Conservation (phyloP, 176 grass and related monocot genomes). For the Oropetium thomaeum region DNA sequence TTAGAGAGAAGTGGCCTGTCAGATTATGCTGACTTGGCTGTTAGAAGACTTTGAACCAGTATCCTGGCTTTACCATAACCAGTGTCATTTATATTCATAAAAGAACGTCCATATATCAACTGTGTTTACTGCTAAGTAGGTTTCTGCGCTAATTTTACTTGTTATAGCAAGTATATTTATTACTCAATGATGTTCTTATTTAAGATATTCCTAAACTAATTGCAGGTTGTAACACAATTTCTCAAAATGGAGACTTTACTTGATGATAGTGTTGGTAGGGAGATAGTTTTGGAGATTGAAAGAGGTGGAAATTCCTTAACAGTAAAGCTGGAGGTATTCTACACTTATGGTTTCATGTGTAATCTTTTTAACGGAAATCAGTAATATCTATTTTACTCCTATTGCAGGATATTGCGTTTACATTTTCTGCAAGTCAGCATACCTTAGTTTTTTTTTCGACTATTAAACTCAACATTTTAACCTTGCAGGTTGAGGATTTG, state of each 20-base stretch:
- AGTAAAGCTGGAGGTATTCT: conserved; percentile 73
- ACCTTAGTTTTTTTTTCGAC: background rate
- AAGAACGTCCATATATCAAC: background rate
- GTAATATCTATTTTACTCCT: conserved; percentile 6
- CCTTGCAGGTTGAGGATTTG: conserved; percentile 88
- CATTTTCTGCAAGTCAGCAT: background rate
- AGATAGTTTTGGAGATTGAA: conserved; percentile 84
- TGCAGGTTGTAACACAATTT: conserved; percentile 98
- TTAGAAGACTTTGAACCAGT: too few relatives aligned
- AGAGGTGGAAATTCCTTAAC: conserved; percentile 74
- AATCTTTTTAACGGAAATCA: background rate
- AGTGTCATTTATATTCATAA: too few relatives aligned
- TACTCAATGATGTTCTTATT: background rate
- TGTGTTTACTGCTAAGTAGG: background rate
- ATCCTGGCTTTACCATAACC: too few relatives aligned
- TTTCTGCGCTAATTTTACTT: conserved; percentile 12
- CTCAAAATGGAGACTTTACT: conserved; percentile 89
- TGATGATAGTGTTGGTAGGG: conserved; percentile 66
- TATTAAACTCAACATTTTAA: conserved; percentile 16
- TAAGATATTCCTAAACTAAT: conserved; percentile 19
- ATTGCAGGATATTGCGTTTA: background rate
- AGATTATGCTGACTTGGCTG: background rate
- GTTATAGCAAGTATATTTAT: background rate
- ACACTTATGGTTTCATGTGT: conserved; percentile 15
- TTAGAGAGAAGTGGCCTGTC: background rate